phyloP scores from a whole-genome alignment of 2,329 filamentous ascomycete species.

The Diaporthe sp. region DNA sequence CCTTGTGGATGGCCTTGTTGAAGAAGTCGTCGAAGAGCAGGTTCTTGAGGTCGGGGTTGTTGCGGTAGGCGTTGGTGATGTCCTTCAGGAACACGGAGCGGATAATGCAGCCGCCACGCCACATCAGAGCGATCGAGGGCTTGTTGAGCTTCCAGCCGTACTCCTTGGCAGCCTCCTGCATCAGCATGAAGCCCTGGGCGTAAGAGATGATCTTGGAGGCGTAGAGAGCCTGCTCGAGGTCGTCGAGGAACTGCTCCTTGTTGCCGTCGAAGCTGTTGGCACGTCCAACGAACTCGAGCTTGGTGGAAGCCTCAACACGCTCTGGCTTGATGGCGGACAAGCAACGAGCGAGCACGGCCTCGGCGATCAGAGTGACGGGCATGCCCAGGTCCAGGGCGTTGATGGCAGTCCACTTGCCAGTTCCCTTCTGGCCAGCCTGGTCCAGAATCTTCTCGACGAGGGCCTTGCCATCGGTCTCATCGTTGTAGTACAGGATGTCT shows the following conservation, averaged over 20 bases:
- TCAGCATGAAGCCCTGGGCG: slow-evolving; percentile 99
- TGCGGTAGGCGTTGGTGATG: slow-evolving; percentile 97
- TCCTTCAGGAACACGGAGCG: slow-evolving; percentile 99
- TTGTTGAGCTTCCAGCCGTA: slow-evolving; percentile 99
- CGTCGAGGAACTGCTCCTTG: slow-evolving; percentile 92
- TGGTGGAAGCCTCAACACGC: slow-evolving; percentile 82
- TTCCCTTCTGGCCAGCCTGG: slow-evolving; percentile 98
- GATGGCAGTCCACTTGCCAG: slow-evolving; percentile 99
- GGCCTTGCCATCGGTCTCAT: slow-evolving; percentile 83
- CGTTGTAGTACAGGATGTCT: slow-evolving; percentile 98
- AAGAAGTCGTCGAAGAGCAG: slow-evolving; percentile 99
- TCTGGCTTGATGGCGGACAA: slow-evolving; percentile 94
- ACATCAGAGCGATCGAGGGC: slow-evolving; percentile 99
- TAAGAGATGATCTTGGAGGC: slow-evolving; percentile 99
- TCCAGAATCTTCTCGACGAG: slow-evolving; percentile 99
- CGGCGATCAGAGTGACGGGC: slow-evolving; percentile 97
- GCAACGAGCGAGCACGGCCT: slow-evolving; percentile 96
- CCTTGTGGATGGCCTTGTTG: slow-evolving; percentile 98
- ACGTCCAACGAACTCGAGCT: slow-evolving; percentile 81
- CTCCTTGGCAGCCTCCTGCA: slow-evolving; percentile 98
- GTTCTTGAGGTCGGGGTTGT: slow-evolving; percentile 95
- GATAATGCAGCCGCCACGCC: slow-evolving; percentile 99
- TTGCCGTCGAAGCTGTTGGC: slow-evolving; percentile 85
- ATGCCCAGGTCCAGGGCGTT: slow-evolving; percentile 98
- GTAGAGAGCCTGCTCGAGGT: slow-evolving; percentile 98